These are phyloP conservation scores for Saccharomycopsis sp. DNA, from an alignment of 805 yeast genomes.

Conservation along the genomic window DNA sequence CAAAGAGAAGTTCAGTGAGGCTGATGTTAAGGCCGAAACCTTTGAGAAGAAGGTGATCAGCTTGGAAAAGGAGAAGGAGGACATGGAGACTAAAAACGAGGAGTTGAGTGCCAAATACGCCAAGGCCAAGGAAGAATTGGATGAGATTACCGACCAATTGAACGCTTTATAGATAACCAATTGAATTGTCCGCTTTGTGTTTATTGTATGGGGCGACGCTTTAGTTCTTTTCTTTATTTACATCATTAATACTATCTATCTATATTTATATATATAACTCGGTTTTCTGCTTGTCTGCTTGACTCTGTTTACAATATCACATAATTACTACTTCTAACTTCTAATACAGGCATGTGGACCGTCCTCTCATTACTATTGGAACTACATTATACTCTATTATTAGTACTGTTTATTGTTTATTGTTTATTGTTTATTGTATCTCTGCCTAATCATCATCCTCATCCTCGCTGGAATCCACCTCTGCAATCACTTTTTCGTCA, in stretches of 20 bases:
- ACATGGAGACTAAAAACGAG: slow-evolving; percentile 52
- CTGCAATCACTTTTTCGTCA: slow-evolving; percentile 17
- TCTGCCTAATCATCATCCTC: slow-evolving; percentile 14
- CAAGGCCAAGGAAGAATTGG: slow-evolving; percentile 55
- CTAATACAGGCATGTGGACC: too few relatives aligned
- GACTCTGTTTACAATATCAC: not conserved
- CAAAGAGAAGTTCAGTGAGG: slow-evolving; percentile 55
- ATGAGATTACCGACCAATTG: slow-evolving; percentile 57
- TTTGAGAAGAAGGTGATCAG: slow-evolving; percentile 60
- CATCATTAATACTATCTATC: not conserved
- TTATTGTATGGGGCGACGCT: not conserved
- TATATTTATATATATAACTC: not conserved
- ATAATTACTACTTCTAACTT: too few relatives aligned
- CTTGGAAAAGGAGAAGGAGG: slow-evolving; percentile 55
- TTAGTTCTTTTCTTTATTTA: not conserved
- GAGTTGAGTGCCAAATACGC: slow-evolving; percentile 49
- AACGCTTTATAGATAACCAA: slow-evolving; percentile 33
- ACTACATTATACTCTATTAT: too few relatives aligned
- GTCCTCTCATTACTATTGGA: too few relatives aligned
- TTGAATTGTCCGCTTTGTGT: not conserved
- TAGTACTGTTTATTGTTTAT: too few relatives aligned
- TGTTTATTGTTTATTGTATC: too few relatives aligned
- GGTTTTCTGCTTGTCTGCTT: not conserved
- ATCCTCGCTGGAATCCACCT: slow-evolving; percentile 17
- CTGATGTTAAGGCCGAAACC: slow-evolving; percentile 60